phyloP scores from a whole-genome alignment of 352 stramenopile species.

The Saprolegnia diclina region DNA sequence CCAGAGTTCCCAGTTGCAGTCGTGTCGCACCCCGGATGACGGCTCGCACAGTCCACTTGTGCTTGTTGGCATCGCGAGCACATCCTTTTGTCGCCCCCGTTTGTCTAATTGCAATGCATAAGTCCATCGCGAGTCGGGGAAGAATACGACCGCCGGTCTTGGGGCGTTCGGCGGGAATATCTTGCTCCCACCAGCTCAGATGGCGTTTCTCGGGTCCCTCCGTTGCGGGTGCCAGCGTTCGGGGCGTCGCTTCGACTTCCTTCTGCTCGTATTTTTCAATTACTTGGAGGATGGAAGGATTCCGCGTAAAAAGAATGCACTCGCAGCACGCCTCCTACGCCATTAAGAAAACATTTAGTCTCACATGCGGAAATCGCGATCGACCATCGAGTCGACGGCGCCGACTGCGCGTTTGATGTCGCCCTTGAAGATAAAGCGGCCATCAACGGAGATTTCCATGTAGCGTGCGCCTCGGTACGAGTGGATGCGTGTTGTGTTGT shows the following conservation, averaged over 20 bases:
- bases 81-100: too few relatives aligned
- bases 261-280: constrained; percentile 81
- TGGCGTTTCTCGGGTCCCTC: background rate
- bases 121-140: too few relatives aligned
- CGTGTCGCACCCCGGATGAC: too few relatives aligned
- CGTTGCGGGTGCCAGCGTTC: too few relatives aligned
- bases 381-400: constrained; percentile 32
- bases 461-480: constrained; percentile 29
- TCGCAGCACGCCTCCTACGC: constrained; percentile 65
- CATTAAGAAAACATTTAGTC: constrained; percentile 26
- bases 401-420: constrained; percentile 65
- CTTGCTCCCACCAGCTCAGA: background rate
- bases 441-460: constrained; percentile 32
- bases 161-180: background rate
- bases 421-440: constrained; percentile 67
- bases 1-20: too few relatives aligned
- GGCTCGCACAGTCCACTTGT: too few relatives aligned
- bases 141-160: background rate
- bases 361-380: background rate
- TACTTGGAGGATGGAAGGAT: constrained; percentile 57
- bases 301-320: constrained; percentile 81
- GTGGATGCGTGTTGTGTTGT: constrained; percentile 37
- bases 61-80: too few relatives aligned
- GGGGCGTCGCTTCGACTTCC: background rate
- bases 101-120: too few relatives aligned